Evolutionary conservation across 495 filamentous ascomycete genomes (phyloP).

Genomic region (Xylaria intraflava): DNA sequence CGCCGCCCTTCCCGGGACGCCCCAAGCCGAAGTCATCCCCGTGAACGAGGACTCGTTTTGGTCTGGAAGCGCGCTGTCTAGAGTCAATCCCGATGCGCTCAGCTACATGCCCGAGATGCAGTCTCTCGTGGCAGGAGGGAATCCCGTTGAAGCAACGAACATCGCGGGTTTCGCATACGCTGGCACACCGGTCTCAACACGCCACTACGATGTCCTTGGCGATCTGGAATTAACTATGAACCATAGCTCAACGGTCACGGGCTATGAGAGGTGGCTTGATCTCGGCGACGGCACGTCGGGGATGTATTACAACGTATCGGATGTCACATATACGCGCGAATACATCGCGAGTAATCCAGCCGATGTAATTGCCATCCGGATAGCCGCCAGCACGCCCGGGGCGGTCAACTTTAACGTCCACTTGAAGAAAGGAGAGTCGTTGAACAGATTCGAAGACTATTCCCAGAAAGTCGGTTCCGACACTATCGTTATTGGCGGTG

Average conservation of each 20-base stretch:
- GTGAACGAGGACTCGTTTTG: conserved; percentile 51
- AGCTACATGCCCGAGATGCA: no score
- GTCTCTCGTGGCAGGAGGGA: conserved; percentile 35
- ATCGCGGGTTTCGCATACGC: conserved; percentile 36
- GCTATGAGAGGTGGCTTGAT: conserved; percentile 43
- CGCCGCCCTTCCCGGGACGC: conserved; percentile 43
- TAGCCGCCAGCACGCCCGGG: no score
- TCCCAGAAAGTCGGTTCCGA: no score
- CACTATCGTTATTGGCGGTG: no score
- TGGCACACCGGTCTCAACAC: conserved; percentile 37
- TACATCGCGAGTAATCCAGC: no score
- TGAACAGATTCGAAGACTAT: no score
- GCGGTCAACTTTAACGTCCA: no score
- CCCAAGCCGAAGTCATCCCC: conserved; percentile 39
- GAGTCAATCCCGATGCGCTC: no score
- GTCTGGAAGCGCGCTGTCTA: conserved; percentile 44
- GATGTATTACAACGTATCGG: no score
- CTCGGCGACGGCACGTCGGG: conserved; percentile 29
- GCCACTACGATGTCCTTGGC: conserved; percentile 44
- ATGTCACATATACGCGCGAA: no score
- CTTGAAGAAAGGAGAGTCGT: no score
- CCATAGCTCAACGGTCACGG: conserved; percentile 18
- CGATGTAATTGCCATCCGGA: no score
- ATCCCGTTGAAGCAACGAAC: conserved; percentile 38
- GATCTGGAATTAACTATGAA: conserved; percentile 45